Conservation (phyloP, 768 basidiomycete species). For the Suillus clintonianus region DNA sequence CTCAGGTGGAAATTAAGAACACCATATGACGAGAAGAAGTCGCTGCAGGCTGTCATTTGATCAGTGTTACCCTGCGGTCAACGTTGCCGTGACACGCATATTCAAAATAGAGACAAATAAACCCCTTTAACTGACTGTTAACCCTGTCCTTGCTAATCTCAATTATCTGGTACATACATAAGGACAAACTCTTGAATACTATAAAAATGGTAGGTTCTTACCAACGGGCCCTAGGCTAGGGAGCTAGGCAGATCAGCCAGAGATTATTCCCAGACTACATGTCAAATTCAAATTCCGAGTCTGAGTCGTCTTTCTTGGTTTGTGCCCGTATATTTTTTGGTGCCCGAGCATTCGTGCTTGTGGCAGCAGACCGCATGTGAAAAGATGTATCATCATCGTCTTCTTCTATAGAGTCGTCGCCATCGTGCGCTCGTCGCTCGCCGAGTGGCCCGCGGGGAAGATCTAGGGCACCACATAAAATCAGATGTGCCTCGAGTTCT, state of each 20-base stretch:
- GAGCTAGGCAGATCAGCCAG: not conserved
- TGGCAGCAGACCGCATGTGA: constrained; percentile 56
- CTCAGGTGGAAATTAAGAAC: too few species aligned
- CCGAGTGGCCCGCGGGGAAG: constrained; percentile 43
- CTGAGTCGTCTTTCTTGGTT: constrained; percentile 64
- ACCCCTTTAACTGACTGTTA: too few species aligned
- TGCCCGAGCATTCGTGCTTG: constrained; percentile 52
- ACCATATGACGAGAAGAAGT: too few species aligned
- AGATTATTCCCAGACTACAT: too few species aligned
- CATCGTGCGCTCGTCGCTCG: constrained; percentile 32
- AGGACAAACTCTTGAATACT: not conserved
- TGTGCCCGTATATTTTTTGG: constrained; percentile 57
- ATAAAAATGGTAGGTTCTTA: not conserved
- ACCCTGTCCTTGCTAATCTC: too few species aligned
- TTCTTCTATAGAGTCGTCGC: constrained; percentile 46
- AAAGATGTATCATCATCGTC: constrained; percentile 55
- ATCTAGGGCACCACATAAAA: constrained; percentile 67
- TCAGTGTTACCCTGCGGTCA: too few species aligned
- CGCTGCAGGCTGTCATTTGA: too few species aligned
- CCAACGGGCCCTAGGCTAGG: not conserved
- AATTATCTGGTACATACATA: not conserved
- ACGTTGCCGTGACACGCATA: too few species aligned
- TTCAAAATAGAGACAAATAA: too few species aligned
- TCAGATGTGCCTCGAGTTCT: constrained; percentile 74
- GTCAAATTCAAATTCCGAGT: constrained; percentile 79